Percentiles rank a stretch among this genome's conserved stretches.
Conservation (phyloP, 2,329 filamentous ascomycete species). For the Pseudogymnoascus sp. region DNA sequence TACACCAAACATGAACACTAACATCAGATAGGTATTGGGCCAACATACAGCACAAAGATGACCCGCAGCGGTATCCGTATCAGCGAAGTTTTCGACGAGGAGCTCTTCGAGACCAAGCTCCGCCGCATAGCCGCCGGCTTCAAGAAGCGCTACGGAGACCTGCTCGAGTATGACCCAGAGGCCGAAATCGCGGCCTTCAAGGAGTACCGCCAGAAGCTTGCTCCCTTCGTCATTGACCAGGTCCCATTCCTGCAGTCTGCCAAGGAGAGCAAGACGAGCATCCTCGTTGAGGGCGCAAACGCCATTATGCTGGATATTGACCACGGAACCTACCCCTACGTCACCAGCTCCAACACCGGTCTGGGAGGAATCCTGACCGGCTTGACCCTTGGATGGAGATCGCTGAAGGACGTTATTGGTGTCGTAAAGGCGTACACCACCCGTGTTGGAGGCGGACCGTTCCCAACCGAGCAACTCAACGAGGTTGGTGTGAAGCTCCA, state of each 20-base stretch:
- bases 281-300: slow-evolving; percentile 62
- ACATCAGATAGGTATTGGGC: slow-evolving; percentile 36
- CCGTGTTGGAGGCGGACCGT: slow-evolving; percentile 52
- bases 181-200: slow-evolving; percentile 58
- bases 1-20: slow-evolving; percentile 39
- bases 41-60: slow-evolving; percentile 53
- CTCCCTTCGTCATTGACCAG: slow-evolving; percentile 53
- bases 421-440: slow-evolving; percentile 64
- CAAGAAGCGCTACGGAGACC: slow-evolving; percentile 59
- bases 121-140: slow-evolving; percentile 52
- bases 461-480: slow-evolving; percentile 52
- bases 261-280: slow-evolving; percentile 48
- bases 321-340: slow-evolving; percentile 49
- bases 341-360: slow-evolving; percentile 41
- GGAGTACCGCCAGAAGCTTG: slow-evolving; percentile 48
- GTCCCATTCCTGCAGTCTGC: slow-evolving; percentile 55
- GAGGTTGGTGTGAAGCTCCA: slow-evolving; percentile 40
- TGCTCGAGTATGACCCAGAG: slow-evolving; percentile 58
- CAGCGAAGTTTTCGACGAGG: slow-evolving; percentile 58
- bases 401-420: slow-evolving; percentile 53
- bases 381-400: slow-evolving; percentile 37
- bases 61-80: slow-evolving; percentile 57
- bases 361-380: slow-evolving; percentile 56
- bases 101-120: slow-evolving; percentile 58
- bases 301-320: slow-evolving; percentile 58